phyloP scores from a whole-genome alignment of 192 early-diverging fungal genomes.

The Gonapodya prolifera region DNA sequence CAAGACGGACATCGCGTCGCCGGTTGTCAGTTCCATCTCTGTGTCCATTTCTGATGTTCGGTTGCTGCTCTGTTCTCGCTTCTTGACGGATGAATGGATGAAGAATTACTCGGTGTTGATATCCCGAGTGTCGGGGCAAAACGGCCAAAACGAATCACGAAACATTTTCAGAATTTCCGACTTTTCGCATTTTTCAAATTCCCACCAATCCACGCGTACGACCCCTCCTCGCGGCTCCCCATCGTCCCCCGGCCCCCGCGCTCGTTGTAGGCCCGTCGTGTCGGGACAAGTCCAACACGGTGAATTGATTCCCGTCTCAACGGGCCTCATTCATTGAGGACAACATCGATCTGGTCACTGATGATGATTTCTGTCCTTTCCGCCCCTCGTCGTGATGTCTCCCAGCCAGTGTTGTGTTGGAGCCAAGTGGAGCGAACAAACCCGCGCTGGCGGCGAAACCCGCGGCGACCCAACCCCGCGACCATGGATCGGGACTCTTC shows the following conservation, averaged over 20 bases:
- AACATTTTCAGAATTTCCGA: too few species aligned
- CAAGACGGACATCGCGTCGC: too few species aligned
- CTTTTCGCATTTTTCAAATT: too few species aligned
- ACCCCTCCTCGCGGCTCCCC: too few species aligned
- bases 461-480: background rate
- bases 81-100: too few species aligned
- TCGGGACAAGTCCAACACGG: background rate
- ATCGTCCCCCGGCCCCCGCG: background rate
- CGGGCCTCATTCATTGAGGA: background rate
- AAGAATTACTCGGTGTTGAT: too few species aligned
- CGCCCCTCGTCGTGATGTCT: background rate
- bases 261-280: background rate
- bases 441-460: background rate
- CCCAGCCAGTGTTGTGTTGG: background rate
- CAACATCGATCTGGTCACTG: background rate
- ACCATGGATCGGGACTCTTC: background rate
- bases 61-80: too few species aligned
- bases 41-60: too few species aligned
- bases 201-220: too few species aligned
- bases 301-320: background rate
- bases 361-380: background rate
- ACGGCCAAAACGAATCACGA: too few species aligned
- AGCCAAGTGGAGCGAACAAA: background rate
- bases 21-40: too few species aligned
- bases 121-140: too few species aligned